Evolutionary conservation across 257 asterid genomes (phyloP).

Genomic region (Vinca minor): DNA sequence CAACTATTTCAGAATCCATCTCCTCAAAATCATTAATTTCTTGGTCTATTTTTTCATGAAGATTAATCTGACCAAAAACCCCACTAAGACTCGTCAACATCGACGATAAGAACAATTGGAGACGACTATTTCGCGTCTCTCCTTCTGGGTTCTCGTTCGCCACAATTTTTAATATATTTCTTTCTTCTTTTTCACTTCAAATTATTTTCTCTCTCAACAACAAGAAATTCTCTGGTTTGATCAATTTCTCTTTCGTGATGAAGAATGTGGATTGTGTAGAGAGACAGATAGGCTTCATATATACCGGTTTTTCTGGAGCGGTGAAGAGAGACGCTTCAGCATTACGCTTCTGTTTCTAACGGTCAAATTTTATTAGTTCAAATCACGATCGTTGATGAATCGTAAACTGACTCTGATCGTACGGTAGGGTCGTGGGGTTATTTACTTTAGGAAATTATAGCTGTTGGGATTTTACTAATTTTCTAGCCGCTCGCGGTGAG

Average conservation of each 20-base stretch:
- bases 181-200: background rate
- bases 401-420: background rate
- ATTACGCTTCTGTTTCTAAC: background rate
- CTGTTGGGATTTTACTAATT: background rate
- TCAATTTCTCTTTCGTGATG: background rate
- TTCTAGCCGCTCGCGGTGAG: slow-evolving; percentile 2
- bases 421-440: background rate
- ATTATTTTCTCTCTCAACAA: background rate
- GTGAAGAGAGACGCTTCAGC: slow-evolving; percentile 3
- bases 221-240: background rate
- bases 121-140: slow-evolving; percentile 64
- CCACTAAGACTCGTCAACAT: slow-evolving; percentile 60
- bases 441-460: background rate
- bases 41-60: slow-evolving; percentile 23
- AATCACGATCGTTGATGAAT: slow-evolving; percentile 1
- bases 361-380: slow-evolving; percentile 2
- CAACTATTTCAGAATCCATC: slow-evolving; percentile 50
- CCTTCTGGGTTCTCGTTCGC: slow-evolving; percentile 49
- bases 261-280: background rate
- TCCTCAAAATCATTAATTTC: slow-evolving; percentile 15
- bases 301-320: too few relatives aligned
- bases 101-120: slow-evolving; percentile 55
- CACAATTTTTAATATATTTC: too few relatives aligned
- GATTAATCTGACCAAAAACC: slow-evolving; percentile 36
- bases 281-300: background rate